Conservation (phyloP, 495 filamentous ascomycete genomes). For the Neurospora terricola region DNA sequence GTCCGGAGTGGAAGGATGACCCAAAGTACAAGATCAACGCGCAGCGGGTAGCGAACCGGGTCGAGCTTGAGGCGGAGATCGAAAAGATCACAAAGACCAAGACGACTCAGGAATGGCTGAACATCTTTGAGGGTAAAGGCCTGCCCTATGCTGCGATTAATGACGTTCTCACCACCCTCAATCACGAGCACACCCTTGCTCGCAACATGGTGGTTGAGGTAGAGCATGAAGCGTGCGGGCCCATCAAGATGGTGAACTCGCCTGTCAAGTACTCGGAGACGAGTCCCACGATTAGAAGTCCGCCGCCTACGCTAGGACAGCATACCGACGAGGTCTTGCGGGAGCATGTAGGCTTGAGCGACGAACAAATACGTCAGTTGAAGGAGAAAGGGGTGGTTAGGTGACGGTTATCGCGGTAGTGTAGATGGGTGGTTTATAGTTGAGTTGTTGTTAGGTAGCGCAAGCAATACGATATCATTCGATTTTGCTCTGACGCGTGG, state of each 20-base stretch:
- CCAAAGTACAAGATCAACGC: conserved; percentile 69
- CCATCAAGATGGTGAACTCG: conserved; percentile 86
- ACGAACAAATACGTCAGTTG: conserved; percentile 51
- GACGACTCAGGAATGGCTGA: conserved; percentile 84
- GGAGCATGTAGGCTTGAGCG: conserved; percentile 53
- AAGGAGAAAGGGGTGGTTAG: conserved; percentile 60
- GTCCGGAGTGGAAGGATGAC: conserved; percentile 72
- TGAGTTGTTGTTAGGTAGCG: not conserved
- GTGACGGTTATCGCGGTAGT: conserved; percentile 22
- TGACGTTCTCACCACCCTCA: conserved; percentile 73
- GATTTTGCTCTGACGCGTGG: conserved; percentile 23
- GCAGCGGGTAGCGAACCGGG: conserved; percentile 69
- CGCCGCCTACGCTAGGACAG: conserved; percentile 81
- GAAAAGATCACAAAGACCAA: conserved; percentile 62
- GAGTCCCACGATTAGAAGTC: conserved; percentile 61
- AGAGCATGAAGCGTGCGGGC: conserved; percentile 71
- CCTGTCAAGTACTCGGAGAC: conserved; percentile 90
- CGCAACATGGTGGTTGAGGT: conserved; percentile 82
- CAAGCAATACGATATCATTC: conserved; percentile 17
- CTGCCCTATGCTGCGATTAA: conserved; percentile 96
- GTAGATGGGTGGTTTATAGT: not conserved
- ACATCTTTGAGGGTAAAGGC: conserved; percentile 77
- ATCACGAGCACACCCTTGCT: conserved; percentile 77
- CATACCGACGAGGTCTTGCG: conserved; percentile 82
- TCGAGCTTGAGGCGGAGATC: conserved; percentile 65